Evolutionary conservation across 768 basidiomycete species (phyloP).

Genomic region (Phlegmacium glaucopus): DNA sequence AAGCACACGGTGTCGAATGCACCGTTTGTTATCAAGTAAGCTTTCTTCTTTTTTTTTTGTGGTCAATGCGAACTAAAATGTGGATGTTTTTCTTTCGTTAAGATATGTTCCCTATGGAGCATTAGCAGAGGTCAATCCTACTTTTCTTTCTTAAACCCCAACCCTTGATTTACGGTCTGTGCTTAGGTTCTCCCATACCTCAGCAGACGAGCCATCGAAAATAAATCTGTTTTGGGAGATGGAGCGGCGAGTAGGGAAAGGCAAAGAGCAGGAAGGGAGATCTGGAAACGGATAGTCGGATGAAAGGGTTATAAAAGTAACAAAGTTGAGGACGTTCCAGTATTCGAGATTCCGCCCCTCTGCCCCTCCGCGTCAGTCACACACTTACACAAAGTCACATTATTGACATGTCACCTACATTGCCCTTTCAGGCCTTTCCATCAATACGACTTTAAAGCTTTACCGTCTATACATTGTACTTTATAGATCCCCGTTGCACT

Average conservation of each 20-base stretch:
- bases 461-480: no score
- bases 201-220: constrained; percentile 85
- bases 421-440: no score
- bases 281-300: constrained; percentile 41
- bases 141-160: background rate
- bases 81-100: background rate
- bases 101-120: constrained; percentile 77
- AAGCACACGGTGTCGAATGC: constrained; percentile 42
- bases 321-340: no score
- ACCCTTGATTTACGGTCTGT: background rate
- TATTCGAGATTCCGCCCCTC: no score
- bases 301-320: no score
- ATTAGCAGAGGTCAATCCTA: constrained; percentile 51
- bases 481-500: no score
- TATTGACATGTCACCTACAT: no score
- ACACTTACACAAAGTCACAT: no score
- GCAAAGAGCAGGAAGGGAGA: constrained; percentile 47
- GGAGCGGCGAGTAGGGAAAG: constrained; percentile 67
- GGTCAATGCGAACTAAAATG: background rate
- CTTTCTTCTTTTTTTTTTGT: constrained; percentile 14
- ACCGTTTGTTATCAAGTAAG: constrained; percentile 80
- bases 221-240: constrained; percentile 80
- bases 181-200: constrained; percentile 86
- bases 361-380: no score
- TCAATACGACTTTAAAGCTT: no score